Evolutionary conservation across 345 rosid genomes (phyloP).

Genomic region (Corchorus capsularis): DNA sequence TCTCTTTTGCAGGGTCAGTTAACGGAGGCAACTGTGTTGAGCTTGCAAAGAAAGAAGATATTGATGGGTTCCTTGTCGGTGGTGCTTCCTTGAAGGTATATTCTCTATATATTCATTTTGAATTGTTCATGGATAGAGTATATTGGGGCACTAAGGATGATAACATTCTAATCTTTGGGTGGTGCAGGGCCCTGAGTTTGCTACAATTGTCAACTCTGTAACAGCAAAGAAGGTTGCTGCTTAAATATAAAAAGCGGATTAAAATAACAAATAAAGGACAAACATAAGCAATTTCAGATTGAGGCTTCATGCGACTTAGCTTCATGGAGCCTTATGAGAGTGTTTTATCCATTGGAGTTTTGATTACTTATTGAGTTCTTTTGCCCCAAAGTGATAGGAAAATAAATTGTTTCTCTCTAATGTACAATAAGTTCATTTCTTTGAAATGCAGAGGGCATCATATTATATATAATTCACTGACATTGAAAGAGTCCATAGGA

Average conservation of each 20-base stretch:
- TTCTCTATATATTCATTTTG: not conserved
- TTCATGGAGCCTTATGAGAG: not conserved
- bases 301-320: conserved; percentile 10
- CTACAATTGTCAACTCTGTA: conserved; percentile 87
- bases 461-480: not conserved
- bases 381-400: not conserved
- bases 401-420: not conserved
- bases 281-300: conserved; percentile 12
- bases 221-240: conserved; percentile 89
- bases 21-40: conserved; percentile 91
- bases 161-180: conserved; percentile 10
- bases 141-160: not conserved
- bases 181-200: conserved; percentile 93
- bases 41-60: conserved; percentile 95
- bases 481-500: conserved; percentile 5
- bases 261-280: not conserved
- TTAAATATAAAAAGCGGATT: conserved; percentile 33
- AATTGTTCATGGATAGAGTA: not conserved
- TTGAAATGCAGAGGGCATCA: not conserved
- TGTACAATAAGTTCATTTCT: not conserved
- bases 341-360: conserved; percentile 11
- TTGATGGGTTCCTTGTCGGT: conserved; percentile 97
- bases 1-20: conserved; percentile 69
- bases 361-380: conserved; percentile 11
- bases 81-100: conserved; percentile 97